Base-by-base conservation (phyloP, 176 grass and related monocot species). In the Carex littledalei region DNA sequence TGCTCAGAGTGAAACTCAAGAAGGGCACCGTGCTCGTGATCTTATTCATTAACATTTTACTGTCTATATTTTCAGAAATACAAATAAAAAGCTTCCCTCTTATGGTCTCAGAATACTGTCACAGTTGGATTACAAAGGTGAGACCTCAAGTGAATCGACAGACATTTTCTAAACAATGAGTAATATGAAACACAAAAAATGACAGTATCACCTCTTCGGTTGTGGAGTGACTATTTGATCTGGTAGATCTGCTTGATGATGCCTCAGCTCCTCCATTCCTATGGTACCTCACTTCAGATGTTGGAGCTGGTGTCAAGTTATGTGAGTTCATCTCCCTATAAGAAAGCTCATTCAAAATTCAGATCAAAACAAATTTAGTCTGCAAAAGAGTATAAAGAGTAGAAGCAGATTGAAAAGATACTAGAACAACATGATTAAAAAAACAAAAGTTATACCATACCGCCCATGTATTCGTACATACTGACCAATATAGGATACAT, bases 291-390 rank as follows among this genome's bases (percentile, higher is more conserved):
- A 15, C n/a, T 15, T 13, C 43, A 26, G 41, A 63, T 66, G 13
- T 50, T 50, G 60, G 60, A 52, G 71, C 71, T 52, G 71, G 71
- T 2, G 18, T 82, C n/a, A 64, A 66, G 3, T 62, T n/a, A 49
- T 49, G 15, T 52, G 37, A 43, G 41, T 82, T 66, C 9, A 63
- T 60, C 60, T 87, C 86, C 52, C 86, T 87, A 64, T 87, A 32
- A 9, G 54, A 45, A 64, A 60, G 47, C 9, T 41, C 0, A 14
- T 64, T 81, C 17, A 22, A 87, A 31, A 63, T 82, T 57, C 20
- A 73, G 26, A 45, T 22, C 16, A 2, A 10, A 53, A 76, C 31
- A 49, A 47, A 26, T 76, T n/a, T 41, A 35, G 29, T 62, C n/a
- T 81, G 56, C 21, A 80, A 59, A 80, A 34, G 52, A 80, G 47